These are phyloP conservation scores for Cercophora samala DNA, from an alignment of 495 filamentous ascomycete genomes.

Conservation along the genomic window DNA sequence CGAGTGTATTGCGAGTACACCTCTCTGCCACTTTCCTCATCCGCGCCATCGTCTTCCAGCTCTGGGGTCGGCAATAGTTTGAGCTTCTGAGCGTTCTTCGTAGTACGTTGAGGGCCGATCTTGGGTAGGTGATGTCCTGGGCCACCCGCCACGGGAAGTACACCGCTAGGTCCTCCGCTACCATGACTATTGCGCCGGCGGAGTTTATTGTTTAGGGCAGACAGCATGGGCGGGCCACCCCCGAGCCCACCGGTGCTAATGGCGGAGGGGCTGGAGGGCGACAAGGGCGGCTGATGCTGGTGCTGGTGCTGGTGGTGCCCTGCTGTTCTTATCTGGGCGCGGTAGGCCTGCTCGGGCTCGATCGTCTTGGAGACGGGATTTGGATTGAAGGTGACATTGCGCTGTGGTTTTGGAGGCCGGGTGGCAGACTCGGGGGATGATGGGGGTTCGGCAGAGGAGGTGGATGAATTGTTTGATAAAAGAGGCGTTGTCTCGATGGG, in stretches of 20 bases:
- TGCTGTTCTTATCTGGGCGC: slow-evolving; percentile 3
- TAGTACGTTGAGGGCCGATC: slow-evolving; percentile 91
- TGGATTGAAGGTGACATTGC: slow-evolving; percentile 50
- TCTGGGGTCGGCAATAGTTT: slow-evolving; percentile 92
- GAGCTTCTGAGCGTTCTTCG: slow-evolving; percentile 91
- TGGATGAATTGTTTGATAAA: neutral
- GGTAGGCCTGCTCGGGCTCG: slow-evolving; percentile 39
- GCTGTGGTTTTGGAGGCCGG: slow-evolving; percentile 36
- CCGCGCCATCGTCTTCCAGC: slow-evolving; percentile 65
- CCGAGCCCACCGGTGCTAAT: slow-evolving; percentile 31
- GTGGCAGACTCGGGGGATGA: slow-evolving; percentile 32
- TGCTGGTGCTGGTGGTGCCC: slow-evolving; percentile 19
- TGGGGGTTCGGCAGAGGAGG: slow-evolving; percentile 1
- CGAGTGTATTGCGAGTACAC: slow-evolving; percentile 91
- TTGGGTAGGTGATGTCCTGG: slow-evolving; percentile 56
- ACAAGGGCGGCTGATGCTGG: slow-evolving; percentile 6
- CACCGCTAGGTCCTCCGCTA: slow-evolving; percentile 14
- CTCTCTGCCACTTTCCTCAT: slow-evolving; percentile 89
- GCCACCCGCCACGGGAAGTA: slow-evolving; percentile 51
- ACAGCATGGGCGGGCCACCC: slow-evolving; percentile 65
- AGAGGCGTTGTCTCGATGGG: neutral
- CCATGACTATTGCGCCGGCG: slow-evolving; percentile 80
- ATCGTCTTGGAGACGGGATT: slow-evolving; percentile 51
- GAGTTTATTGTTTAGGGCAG: slow-evolving; percentile 81
- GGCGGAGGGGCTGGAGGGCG: slow-evolving; percentile 22